Percentiles rank a stretch among this genome's conserved stretches.
Conservation (phyloP, 2,329 filamentous ascomycete genomes). For the Biscogniauxia marginata region DNA sequence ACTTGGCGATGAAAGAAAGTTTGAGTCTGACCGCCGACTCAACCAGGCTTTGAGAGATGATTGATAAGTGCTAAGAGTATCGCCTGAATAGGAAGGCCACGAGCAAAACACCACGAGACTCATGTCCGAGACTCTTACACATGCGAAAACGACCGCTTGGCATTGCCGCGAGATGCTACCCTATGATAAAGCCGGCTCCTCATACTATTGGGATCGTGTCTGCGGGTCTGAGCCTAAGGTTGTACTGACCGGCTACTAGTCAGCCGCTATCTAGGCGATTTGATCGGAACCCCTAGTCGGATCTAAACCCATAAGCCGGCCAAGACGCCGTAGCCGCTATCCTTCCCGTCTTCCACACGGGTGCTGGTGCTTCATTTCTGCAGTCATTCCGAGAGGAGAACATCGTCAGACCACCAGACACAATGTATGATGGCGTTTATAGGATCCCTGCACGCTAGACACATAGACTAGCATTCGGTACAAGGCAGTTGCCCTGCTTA, state of each 20-base stretch:
- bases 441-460: slow-evolving; percentile 9
- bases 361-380: background rate
- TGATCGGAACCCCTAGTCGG: background rate
- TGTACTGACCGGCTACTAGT: background rate
- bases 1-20: background rate
- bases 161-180: slow-evolving; percentile 20
- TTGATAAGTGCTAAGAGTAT: slow-evolving; percentile 14
- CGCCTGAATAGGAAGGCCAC: slow-evolving; percentile 28
- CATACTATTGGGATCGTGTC: slow-evolving; percentile 8
- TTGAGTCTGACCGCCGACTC: background rate
- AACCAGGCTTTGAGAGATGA: slow-evolving; percentile 14
- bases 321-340: background rate
- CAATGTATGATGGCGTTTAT: slow-evolving; percentile 8
- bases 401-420: slow-evolving; percentile 1
- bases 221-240: background rate
- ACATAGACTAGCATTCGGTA: slow-evolving; percentile 1
- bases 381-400: background rate
- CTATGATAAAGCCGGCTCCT: slow-evolving; percentile 23
- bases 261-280: background rate
- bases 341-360: background rate
- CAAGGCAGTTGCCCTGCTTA: slow-evolving; percentile 5
- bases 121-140: slow-evolving; percentile 14
- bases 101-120: slow-evolving; percentile 23
- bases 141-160: slow-evolving; percentile 17
- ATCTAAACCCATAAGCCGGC: background rate